These are phyloP conservation scores for Epichloe glyceriae DNA, from an alignment of 2,329 filamentous ascomycete species.

Conservation along the genomic window DNA sequence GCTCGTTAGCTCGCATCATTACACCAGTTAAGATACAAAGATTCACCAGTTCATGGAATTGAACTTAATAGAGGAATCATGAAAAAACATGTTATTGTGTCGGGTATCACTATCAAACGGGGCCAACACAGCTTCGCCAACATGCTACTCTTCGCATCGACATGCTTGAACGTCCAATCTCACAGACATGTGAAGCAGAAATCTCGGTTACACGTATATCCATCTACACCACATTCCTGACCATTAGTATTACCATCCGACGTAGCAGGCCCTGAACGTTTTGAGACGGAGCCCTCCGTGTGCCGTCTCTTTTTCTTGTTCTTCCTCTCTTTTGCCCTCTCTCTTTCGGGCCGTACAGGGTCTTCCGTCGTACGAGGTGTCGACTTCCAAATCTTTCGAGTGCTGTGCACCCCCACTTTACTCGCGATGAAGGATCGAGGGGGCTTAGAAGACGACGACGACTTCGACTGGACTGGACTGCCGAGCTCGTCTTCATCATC, in stretches of 20 bases:
- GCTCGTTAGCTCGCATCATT: too few species aligned
- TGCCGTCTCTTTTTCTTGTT: slow-evolving; percentile 4
- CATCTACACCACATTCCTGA: slow-evolving; percentile 39
- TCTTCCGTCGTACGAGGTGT: slow-evolving; percentile 17
- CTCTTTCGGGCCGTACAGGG: slow-evolving; percentile 15
- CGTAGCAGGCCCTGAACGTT: slow-evolving; percentile 29
- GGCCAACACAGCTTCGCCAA: background rate
- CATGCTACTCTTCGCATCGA: background rate
- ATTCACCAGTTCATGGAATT: too few species aligned
- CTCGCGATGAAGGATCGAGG: slow-evolving; percentile 5
- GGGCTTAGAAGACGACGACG: slow-evolving; percentile 10
- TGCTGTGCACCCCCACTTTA: slow-evolving; percentile 9
- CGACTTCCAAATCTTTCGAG: slow-evolving; percentile 17
- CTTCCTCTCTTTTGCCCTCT: slow-evolving; percentile 5
- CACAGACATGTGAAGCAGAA: slow-evolving; percentile 47
- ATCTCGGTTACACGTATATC: slow-evolving; percentile 40
- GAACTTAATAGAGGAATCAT: too few species aligned
- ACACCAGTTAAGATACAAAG: too few species aligned
- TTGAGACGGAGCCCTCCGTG: slow-evolving; percentile 4
- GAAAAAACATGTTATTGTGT: too few species aligned
- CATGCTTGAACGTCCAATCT: background rate
- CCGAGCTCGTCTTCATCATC: slow-evolving; percentile 5
- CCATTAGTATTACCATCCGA: slow-evolving; percentile 28
- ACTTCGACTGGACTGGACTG: background rate
- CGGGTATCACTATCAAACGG: background rate